Percentiles rank a stretch among this genome's conserved stretches.
Conservation (phyloP, 192 early-diverging fungal species). For the Chytriomyces sp. region DNA sequence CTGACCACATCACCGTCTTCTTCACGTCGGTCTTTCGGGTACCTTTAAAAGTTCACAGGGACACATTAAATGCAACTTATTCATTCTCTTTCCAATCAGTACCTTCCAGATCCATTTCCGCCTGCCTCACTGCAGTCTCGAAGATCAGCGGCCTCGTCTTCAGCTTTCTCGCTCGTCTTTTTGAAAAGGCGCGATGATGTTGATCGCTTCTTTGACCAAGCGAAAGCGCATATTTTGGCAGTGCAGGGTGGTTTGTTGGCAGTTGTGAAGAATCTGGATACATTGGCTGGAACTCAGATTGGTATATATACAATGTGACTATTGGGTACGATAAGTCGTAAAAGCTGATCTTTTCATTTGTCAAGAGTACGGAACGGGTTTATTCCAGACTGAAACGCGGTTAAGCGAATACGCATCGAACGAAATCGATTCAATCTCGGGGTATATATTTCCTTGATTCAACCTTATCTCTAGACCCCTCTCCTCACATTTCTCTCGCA, state of each 20-base stretch:
- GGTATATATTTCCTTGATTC: too few relatives aligned
- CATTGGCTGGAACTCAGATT: slow-evolving; percentile 9
- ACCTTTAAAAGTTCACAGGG: too few relatives aligned
- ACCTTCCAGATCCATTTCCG: background rate
- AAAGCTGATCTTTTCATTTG: too few relatives aligned
- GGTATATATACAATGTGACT: background rate
- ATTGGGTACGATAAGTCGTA: too few relatives aligned
- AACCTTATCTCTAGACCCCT: too few relatives aligned
- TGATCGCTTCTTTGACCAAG: slow-evolving; percentile 26
- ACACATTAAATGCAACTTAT: too few relatives aligned
- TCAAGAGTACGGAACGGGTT: background rate
- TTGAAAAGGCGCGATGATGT: slow-evolving; percentile 12
- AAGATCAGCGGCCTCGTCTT: background rate
- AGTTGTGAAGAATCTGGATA: slow-evolving; percentile 10
- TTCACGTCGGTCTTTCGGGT: background rate
- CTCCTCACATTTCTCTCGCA: too few relatives aligned
- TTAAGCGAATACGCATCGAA: slow-evolving; percentile 2
- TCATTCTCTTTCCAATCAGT: background rate
- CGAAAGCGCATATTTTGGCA: slow-evolving; percentile 1
- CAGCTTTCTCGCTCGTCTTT: slow-evolving; percentile 18
- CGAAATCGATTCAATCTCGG: background rate
- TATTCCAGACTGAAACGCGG: background rate
- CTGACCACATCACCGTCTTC: too few relatives aligned
- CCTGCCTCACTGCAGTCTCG: background rate
- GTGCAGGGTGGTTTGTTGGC: background rate